Percentiles rank a stretch among this genome's conserved stretches.
Evolutionary conservation across 192 early-diverging fungal species (phyloP).

Genomic region (Coemansia sp.): DNA sequence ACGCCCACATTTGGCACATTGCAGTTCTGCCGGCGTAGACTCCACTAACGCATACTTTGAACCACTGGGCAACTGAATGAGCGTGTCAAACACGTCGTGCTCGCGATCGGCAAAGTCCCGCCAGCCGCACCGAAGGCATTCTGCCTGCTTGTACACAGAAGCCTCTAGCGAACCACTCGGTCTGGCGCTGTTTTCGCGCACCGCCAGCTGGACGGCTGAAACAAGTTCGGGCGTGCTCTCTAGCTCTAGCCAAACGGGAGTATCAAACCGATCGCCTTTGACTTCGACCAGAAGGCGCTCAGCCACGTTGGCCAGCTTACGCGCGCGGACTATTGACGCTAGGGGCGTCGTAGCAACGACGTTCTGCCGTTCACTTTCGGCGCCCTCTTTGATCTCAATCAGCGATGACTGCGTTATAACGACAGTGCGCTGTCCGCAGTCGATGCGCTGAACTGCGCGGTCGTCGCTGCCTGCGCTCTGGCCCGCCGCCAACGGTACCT

Average conservation of each 20-base stretch:
- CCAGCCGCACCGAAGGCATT: constrained; percentile 50
- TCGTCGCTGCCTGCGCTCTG: constrained; percentile 1
- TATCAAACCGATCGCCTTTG: constrained; percentile 33
- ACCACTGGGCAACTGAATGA: background rate
- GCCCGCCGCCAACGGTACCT: constrained; percentile 1
- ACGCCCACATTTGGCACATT: constrained; percentile 38
- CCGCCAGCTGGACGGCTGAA: background rate
- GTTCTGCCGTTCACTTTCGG: background rate
- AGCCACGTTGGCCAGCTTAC: background rate
- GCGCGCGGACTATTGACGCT: constrained; percentile 9
- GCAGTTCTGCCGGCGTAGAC: constrained; percentile 7
- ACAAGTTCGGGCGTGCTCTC: background rate
- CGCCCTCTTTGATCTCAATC: constrained; percentile 5
- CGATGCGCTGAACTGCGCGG: constrained; percentile 10
- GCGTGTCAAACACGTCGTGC: constrained; percentile 13
- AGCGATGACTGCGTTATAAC: constrained; percentile 11
- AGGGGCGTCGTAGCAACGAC: constrained; percentile 4
- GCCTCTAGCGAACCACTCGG: constrained; percentile 7
- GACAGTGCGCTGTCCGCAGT: constrained; percentile 4
- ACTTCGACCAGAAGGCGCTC: constrained; percentile 14
- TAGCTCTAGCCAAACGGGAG: constrained; percentile 23
- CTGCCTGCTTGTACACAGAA: constrained; percentile 42
- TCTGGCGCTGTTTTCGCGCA: constrained; percentile 4
- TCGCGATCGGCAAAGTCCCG: constrained; percentile 34
- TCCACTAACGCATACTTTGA: background rate